Evolutionary conservation across 108 stramenopile genomes (phyloP).

Genomic region (Skeletonema menzelii): DNA sequence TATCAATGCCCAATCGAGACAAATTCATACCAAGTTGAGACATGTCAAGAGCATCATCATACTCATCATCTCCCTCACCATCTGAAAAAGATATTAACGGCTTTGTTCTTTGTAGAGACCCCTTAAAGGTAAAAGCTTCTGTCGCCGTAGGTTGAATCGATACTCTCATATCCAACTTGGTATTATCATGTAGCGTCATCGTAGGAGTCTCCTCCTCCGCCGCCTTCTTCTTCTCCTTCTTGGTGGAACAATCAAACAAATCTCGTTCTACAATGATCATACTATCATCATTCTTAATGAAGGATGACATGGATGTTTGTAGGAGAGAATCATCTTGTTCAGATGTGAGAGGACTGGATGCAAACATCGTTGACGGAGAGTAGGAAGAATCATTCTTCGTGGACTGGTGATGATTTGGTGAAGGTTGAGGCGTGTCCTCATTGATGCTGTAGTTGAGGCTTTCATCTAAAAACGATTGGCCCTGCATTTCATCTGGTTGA

Average conservation of each 20-base stretch:
- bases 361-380: background rate
- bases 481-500: background rate
- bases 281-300: background rate
- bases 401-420: too few species aligned
- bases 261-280: background rate
- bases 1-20: background rate
- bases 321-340: background rate
- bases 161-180: background rate
- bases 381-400: background rate
- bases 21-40: too few species aligned
- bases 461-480: background rate
- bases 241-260: background rate
- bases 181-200: background rate
- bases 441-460: background rate
- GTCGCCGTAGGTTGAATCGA: background rate
- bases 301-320: background rate
- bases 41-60: background rate
- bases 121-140: background rate
- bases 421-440: background rate
- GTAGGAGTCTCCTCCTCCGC: background rate
- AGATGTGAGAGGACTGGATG: background rate
- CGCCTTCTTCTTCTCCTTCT: background rate
- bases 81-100: background rate
- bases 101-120: background rate
- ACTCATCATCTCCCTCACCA: background rate